Percentiles rank a stretch among this genome's conserved stretches.
Conservation (phyloP, 2,329 filamentous ascomycete species). For the Ceratocystis smalleyi region DNA sequence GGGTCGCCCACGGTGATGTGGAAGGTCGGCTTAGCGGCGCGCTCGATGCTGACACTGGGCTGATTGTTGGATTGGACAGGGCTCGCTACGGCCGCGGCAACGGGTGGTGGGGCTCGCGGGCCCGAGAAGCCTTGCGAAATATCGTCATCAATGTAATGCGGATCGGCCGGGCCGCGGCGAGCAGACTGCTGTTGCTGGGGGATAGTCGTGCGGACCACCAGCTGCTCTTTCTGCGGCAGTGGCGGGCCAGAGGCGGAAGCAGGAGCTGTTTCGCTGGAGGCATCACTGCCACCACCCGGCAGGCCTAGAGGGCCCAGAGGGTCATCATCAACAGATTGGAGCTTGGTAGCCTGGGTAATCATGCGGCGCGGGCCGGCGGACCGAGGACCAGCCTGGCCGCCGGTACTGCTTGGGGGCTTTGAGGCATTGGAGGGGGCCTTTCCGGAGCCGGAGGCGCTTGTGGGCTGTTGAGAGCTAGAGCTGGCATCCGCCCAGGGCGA, state of each 20-base stretch:
- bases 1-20: constrained; percentile 87
- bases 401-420: constrained; percentile 22
- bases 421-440: constrained; percentile 19
- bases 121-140: constrained; percentile 24
- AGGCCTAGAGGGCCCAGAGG: constrained; percentile 65
- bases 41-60: constrained; percentile 80
- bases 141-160: constrained; percentile 48
- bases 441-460: constrained; percentile 21
- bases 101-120: constrained; percentile 50
- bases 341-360: constrained; percentile 59
- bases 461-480: constrained; percentile 22
- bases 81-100: constrained; percentile 41
- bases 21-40: constrained; percentile 84
- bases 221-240: constrained; percentile 53
- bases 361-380: constrained; percentile 39
- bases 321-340: constrained; percentile 57
- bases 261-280: constrained; percentile 22
- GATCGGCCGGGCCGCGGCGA: constrained; percentile 34
- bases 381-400: constrained; percentile 18
- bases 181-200: constrained; percentile 25
- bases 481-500: constrained; percentile 39
- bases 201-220: constrained; percentile 45
- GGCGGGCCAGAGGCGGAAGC: constrained; percentile 40
- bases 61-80: constrained; percentile 37
- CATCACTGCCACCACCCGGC: constrained; percentile 33